phyloP scores from a whole-genome alignment of 2,329 filamentous ascomycete genomes.

The Sarocladiaceae sp. region DNA sequence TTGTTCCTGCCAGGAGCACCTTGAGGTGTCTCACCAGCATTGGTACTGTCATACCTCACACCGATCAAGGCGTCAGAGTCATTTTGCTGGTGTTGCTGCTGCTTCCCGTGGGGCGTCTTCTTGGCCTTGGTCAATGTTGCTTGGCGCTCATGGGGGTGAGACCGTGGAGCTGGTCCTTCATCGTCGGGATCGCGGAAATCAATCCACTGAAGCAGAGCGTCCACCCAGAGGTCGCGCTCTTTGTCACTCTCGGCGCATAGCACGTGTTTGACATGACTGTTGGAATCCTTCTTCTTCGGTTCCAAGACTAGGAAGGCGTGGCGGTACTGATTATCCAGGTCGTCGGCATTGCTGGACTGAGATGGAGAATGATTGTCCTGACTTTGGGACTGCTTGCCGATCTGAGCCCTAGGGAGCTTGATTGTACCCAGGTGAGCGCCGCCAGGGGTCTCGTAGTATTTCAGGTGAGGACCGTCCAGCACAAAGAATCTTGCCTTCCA shows the following conservation, averaged over 20 bases:
- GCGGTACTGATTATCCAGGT: constrained; percentile 87
- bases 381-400: constrained; percentile 73
- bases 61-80: constrained; percentile 46
- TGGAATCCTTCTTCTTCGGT: constrained; percentile 92
- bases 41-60: constrained; percentile 51
- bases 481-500: constrained; percentile 81
- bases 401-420: constrained; percentile 84
- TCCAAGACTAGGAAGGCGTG: constrained; percentile 94
- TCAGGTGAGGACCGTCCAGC: constrained; percentile 57
- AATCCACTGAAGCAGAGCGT: constrained; percentile 81
- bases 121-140: constrained; percentile 27
- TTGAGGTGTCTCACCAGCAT: constrained; percentile 45
- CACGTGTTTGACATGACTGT: constrained; percentile 82
- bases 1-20: constrained; percentile 28
- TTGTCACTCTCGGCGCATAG: constrained; percentile 90
- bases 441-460: constrained; percentile 87
- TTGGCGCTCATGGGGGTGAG: constrained; percentile 32
- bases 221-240: constrained; percentile 92
- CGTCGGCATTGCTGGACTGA: constrained; percentile 53
- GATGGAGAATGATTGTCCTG: constrained; percentile 51
- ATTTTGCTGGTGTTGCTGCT: constrained; percentile 24
- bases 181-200: constrained; percentile 63
- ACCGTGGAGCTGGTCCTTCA: constrained; percentile 25
- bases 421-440: constrained; percentile 90
- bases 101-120: constrained; percentile 24